Conservation (phyloP, 371 early-diverging fungal species). For the Coemansia linderi region DNA sequence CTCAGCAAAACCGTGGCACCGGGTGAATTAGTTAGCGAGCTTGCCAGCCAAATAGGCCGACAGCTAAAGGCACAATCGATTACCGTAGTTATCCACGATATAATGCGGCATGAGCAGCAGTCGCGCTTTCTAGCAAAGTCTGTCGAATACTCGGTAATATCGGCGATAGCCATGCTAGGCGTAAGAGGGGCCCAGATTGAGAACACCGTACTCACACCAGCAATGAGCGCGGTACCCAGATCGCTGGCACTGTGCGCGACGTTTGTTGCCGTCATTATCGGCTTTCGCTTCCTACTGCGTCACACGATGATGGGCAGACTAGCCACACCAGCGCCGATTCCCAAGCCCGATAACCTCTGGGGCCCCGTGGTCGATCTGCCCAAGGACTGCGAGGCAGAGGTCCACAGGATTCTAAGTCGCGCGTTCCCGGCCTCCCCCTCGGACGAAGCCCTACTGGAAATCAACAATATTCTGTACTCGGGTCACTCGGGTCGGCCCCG, state of each 20-base stretch:
- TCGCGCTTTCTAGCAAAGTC: slow-evolving; percentile 14
- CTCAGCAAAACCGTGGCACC: background rate
- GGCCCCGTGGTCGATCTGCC: background rate
- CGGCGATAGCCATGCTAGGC: slow-evolving; percentile 20
- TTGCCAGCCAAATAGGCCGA: background rate
- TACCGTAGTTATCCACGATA: slow-evolving; percentile 11
- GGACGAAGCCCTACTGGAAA: slow-evolving; percentile 27
- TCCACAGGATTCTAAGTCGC: slow-evolving; percentile 21
- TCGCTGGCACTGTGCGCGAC: background rate
- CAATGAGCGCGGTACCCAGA: background rate
- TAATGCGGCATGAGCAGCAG: slow-evolving; percentile 17
- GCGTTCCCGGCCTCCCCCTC: slow-evolving; percentile 49
- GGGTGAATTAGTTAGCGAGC: background rate
- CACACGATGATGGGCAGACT: slow-evolving; percentile 34
- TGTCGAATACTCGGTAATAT: slow-evolving; percentile 18
- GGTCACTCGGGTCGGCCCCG: background rate
- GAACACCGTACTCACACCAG: slow-evolving; percentile 9
- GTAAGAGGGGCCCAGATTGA: slow-evolving; percentile 30
- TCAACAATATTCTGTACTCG: slow-evolving; percentile 18
- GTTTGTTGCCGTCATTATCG: background rate
- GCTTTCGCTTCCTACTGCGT: slow-evolving; percentile 18
- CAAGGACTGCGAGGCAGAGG: slow-evolving; percentile 7
- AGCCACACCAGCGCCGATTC: slow-evolving; percentile 16
- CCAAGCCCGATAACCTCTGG: background rate
- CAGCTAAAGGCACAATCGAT: slow-evolving; percentile 13